These are phyloP conservation scores for Coemansia sp. DNA, from an alignment of 192 early-diverging fungal genomes.

Conservation along the genomic window DNA sequence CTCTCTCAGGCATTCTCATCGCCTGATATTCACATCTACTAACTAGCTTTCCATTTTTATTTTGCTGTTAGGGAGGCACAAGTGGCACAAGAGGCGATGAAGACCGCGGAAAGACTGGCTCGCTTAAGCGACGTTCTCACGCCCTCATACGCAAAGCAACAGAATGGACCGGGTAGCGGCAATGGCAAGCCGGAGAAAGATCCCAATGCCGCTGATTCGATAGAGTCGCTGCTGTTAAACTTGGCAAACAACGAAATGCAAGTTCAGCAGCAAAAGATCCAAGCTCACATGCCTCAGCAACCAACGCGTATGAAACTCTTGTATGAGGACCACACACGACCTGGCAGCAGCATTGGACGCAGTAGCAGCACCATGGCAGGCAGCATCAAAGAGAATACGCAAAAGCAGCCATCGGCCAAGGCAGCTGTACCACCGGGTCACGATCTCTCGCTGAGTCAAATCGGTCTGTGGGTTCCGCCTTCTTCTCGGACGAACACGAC, in stretches of 20 bases:
- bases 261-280: constrained; percentile 53
- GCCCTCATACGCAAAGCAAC: constrained; percentile 33
- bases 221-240: constrained; percentile 51
- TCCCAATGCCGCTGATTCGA: constrained; percentile 34
- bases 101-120: constrained; percentile 52
- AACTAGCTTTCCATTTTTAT: not conserved
- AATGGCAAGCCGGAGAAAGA: constrained; percentile 2
- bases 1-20: not conserved
- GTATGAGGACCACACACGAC: constrained; percentile 49
- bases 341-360: constrained; percentile 29
- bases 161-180: not conserved
- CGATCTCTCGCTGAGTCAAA: constrained; percentile 31
- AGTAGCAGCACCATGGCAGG: constrained; percentile 22
- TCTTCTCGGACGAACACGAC: constrained; percentile 17
- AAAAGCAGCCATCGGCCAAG: constrained; percentile 11
- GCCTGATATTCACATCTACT: not conserved
- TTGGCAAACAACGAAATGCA: constrained; percentile 57
- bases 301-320: constrained; percentile 55
- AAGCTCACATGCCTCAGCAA: constrained; percentile 49
- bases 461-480: constrained; percentile 35
- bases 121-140: constrained; percentile 53
- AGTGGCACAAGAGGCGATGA: constrained; percentile 40
- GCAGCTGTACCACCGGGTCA: constrained; percentile 1
- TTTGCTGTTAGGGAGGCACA: constrained; percentile 33
- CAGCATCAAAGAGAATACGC: not conserved